These are phyloP conservation scores for Picochlorum sp. DNA, from an alignment of 139 green algal genomes.

Conservation along the genomic window DNA sequence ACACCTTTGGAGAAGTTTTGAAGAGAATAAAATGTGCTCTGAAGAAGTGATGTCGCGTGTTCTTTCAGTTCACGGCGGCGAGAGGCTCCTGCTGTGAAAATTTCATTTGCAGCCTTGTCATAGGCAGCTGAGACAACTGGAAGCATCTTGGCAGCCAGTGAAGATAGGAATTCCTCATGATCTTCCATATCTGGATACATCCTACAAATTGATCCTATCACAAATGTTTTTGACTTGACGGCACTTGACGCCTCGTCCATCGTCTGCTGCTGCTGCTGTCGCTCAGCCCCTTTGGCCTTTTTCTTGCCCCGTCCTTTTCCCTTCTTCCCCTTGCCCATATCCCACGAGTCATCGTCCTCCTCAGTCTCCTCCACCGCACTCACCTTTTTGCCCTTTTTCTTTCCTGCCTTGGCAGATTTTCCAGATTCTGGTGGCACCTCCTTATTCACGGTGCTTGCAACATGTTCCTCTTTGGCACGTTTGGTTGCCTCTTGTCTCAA, in stretches of 20 bases:
- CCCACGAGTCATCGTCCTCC: constrained; percentile 44
- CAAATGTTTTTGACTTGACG: background rate
- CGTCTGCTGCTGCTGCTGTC: constrained; percentile 11
- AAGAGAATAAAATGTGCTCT: constrained; percentile 30
- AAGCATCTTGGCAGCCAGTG: constrained; percentile 38
- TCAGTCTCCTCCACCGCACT: constrained; percentile 17
- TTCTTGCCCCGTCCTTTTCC: constrained; percentile 20
- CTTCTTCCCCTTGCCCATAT: constrained; percentile 39
- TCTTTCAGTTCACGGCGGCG: constrained; percentile 49
- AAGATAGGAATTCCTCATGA: constrained; percentile 33
- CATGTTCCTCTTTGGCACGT: background rate
- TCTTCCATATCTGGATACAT: constrained; percentile 40
- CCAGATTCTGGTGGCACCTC: too few species aligned
- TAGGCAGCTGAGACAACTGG: constrained; percentile 47
- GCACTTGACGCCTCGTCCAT: background rate
- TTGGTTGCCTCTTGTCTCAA: background rate
- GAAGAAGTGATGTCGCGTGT: constrained; percentile 17
- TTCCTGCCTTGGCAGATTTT: constrained; percentile 18
- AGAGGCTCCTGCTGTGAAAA: constrained; percentile 65
- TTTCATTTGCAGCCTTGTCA: constrained; percentile 44
- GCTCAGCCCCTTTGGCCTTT: constrained; percentile 9
- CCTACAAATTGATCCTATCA: constrained; percentile 36
- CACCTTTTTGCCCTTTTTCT: constrained; percentile 35
- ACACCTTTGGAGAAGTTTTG: constrained; percentile 53
- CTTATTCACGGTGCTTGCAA: background rate